phyloP scores from a whole-genome alignment of 2,329 filamentous ascomycete species.

The Fusarium sambucinum region DNA sequence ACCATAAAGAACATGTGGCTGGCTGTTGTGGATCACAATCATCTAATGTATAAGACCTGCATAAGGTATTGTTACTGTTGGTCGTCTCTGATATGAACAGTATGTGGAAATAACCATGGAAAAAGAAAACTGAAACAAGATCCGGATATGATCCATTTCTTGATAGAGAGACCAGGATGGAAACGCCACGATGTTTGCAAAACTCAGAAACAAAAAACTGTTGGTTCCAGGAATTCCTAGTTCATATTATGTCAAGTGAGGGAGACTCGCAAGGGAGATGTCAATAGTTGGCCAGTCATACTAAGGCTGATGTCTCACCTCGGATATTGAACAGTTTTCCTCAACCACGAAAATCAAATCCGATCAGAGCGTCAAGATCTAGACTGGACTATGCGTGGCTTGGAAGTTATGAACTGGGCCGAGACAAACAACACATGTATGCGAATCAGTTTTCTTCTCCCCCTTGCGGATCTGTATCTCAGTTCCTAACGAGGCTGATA shows the following conservation, averaged over 20 bases:
- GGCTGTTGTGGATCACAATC: not conserved
- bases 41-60: not conserved
- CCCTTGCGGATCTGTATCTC: no score
- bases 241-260: not conserved
- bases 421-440: not conserved
- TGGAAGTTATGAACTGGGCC: not conserved
- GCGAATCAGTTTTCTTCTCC: no score
- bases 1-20: conserved; percentile 3
- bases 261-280: not conserved
- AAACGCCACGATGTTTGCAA: not conserved
- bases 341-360: no score
- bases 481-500: no score
- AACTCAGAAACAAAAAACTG: not conserved
- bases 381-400: no score
- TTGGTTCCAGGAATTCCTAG: not conserved
- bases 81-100: not conserved
- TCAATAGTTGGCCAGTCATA: not conserved
- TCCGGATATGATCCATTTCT: not conserved
- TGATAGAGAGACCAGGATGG: not conserved
- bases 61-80: not conserved
- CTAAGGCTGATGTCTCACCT: not conserved
- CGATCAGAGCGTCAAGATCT: no score
- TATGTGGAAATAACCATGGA: not conserved
- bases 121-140: not conserved
- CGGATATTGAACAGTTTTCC: not conserved